These are phyloP conservation scores for Yamadazyma buinensis DNA, from an alignment of 1,139 yeast genomes.

Conservation along the genomic window DNA sequence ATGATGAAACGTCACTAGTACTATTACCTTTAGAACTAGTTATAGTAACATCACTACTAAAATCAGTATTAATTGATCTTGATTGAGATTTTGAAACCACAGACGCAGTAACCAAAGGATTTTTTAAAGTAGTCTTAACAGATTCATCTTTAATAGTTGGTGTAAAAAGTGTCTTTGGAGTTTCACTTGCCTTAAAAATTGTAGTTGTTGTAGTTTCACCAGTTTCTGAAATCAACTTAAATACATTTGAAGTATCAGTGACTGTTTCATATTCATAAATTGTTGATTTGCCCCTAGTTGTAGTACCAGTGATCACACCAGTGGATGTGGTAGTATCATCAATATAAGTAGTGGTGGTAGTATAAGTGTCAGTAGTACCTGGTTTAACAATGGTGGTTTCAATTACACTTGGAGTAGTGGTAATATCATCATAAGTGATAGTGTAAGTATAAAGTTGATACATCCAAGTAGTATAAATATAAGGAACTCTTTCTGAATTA, in stretches of 20 bases:
- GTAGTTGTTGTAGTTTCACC: constrained; percentile 27
- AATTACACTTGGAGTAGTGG: no score
- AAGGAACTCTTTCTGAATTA: constrained; percentile 8
- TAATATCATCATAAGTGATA: constrained; percentile 4
- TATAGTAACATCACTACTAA: constrained; percentile 5
- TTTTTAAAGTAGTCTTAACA: constrained; percentile 16
- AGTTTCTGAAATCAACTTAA: constrained; percentile 11
- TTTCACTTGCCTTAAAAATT: constrained; percentile 21
- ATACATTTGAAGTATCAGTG: constrained; percentile 14
- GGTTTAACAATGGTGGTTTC: no score
- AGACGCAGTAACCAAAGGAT: constrained; percentile 22
- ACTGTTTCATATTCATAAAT: constrained; percentile 15
- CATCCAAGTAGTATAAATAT: constrained; percentile 9
- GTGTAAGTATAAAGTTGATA: constrained; percentile 6
- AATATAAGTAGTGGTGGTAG: background rate
- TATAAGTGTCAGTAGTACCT: constrained; percentile 3
- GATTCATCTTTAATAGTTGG: constrained; percentile 18
- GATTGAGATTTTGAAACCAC: constrained; percentile 11
- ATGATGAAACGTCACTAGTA: background rate
- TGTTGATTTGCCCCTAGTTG: constrained; percentile 9
- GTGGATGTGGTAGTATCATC: background rate
- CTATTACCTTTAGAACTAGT: background rate
- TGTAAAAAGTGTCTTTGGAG: constrained; percentile 15
- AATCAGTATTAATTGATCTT: constrained; percentile 9
- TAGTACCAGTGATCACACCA: background rate